Evolutionary conservation across 2,329 filamentous ascomycete species (phyloP).

Genomic region (Aspergillus uvarum): DNA sequence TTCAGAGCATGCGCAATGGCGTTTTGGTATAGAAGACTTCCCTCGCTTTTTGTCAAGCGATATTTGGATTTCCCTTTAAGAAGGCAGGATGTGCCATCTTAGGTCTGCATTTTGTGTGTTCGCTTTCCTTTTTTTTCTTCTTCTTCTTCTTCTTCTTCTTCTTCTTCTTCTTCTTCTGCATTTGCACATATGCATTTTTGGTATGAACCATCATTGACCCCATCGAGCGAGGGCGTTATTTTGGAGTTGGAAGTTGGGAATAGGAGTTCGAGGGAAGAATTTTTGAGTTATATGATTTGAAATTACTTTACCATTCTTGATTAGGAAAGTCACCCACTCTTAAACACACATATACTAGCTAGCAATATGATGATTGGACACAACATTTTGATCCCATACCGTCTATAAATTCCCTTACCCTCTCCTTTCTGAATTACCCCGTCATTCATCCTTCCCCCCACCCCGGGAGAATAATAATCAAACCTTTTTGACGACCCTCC

Average conservation of each 20-base stretch:
- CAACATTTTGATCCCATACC: too few species aligned
- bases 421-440: not conserved
- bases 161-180: conserved; percentile 13
- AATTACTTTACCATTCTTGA: conserved; percentile 3
- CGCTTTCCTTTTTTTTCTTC: not conserved
- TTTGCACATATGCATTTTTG: not conserved
- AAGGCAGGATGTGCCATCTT: too few species aligned
- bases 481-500: conserved; percentile 24
- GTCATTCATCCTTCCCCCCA: not conserved
- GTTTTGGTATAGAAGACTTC: conserved; percentile 33
- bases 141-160: conserved; percentile 14
- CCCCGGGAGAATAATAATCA: conserved; percentile 5
- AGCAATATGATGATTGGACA: too few species aligned
- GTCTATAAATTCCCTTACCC: not conserved
- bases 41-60: too few species aligned
- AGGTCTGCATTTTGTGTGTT: too few species aligned
- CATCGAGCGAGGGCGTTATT: conserved; percentile 28
- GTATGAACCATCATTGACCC: not conserved
- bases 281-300: not conserved
- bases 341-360: too few species aligned
- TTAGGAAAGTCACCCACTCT: too few species aligned
- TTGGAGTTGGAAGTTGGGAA: not conserved
- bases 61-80: too few species aligned
- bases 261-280: not conserved
- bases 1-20: conserved; percentile 50